phyloP scores from a whole-genome alignment of 2,329 filamentous ascomycete genomes.

The Hortaea sp. region DNA sequence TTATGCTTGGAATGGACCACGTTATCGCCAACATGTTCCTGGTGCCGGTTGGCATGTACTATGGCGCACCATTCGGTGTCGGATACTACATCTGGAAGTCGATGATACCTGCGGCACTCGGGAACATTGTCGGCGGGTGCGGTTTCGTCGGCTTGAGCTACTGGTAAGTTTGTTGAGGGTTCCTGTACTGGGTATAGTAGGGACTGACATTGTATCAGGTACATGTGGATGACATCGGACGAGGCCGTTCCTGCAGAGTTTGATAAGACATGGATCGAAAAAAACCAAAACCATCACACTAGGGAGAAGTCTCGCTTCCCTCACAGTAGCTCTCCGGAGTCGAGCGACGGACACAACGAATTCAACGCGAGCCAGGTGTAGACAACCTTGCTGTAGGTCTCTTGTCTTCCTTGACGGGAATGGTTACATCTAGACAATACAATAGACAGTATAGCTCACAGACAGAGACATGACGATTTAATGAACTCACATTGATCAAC shows the following conservation, averaged over 20 bases:
- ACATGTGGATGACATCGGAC: not conserved
- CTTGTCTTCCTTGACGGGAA: too few species aligned
- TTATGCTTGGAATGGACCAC: constrained; percentile 38
- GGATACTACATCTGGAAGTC: constrained; percentile 49
- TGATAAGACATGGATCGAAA: not conserved
- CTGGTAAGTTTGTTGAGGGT: constrained; percentile 25
- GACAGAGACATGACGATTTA: too few species aligned
- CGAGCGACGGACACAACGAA: too few species aligned
- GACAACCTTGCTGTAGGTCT: too few species aligned
- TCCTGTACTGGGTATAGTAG: not conserved
- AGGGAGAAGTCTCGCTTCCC: too few species aligned
- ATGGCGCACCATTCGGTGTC: constrained; percentile 36
- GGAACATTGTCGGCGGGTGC: constrained; percentile 45
- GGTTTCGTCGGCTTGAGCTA: constrained; percentile 43
- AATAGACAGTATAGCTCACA: too few species aligned
- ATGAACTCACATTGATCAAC: too few species aligned
- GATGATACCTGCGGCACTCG: constrained; percentile 43
- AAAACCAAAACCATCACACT: too few species aligned
- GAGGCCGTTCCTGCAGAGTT: not conserved
- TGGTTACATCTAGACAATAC: too few species aligned
- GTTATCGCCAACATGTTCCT: constrained; percentile 45
- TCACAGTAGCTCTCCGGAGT: too few species aligned
- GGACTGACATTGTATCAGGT: not conserved
- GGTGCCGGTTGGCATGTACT: constrained; percentile 41
- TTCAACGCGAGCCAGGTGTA: too few species aligned